Evolutionary conservation across 306 rosid genomes (phyloP).

Genomic region (Alnus rubra): DNA sequence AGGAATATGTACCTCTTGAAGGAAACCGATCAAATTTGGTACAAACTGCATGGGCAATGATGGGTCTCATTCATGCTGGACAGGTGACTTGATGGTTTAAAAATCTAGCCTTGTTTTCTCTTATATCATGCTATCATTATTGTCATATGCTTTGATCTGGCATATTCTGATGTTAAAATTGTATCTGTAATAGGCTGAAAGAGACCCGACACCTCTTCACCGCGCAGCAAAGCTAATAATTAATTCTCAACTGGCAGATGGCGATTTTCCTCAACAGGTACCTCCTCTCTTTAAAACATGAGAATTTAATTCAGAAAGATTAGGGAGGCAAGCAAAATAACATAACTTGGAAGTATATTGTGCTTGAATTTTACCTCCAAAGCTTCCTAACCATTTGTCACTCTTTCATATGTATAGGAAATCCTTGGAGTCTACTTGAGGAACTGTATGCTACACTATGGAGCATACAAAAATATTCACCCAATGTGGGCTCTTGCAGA

Average conservation of each 20-base stretch:
- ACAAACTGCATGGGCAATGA: constrained; percentile 72
- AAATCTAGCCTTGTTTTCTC: not conserved
- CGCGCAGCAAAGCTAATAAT: constrained; percentile 54
- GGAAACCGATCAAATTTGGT: constrained; percentile 55
- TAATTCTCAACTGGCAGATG: constrained; percentile 59
- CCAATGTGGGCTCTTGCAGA: constrained; percentile 79
- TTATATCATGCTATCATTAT: not conserved
- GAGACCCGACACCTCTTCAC: constrained; percentile 60
- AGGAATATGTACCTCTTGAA: constrained; percentile 55
- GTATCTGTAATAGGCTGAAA: constrained; percentile 39
- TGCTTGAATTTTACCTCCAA: not conserved
- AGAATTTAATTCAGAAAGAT: not conserved
- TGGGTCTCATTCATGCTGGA: constrained; percentile 59
- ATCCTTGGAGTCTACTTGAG: constrained; percentile 57
- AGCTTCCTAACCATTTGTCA: not conserved
- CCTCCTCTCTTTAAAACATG: not conserved
- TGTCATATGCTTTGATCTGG: too few relatives aligned
- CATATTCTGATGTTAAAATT: not conserved
- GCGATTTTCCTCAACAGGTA: constrained; percentile 74
- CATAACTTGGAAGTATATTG: constrained; percentile 26
- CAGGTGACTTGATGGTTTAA: constrained; percentile 33
- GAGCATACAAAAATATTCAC: constrained; percentile 62
- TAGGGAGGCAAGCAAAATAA: not conserved
- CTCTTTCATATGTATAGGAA: constrained; percentile 31
- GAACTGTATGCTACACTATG: constrained; percentile 71